phyloP scores from a whole-genome alignment of 1,284 basidiomycete genomes.

The Vanrija pseudolonga region DNA sequence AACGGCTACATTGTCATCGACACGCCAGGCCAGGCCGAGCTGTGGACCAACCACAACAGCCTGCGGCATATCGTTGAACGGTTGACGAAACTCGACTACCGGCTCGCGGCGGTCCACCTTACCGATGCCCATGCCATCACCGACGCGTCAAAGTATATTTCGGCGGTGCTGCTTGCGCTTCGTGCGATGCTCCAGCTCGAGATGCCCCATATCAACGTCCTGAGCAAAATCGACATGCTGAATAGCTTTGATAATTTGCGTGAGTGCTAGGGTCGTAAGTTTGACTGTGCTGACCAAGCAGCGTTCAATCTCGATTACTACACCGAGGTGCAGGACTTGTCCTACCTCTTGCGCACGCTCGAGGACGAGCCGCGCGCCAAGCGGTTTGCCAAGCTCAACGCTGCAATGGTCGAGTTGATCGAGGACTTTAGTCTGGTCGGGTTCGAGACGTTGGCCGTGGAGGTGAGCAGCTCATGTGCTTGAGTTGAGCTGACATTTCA shows the following conservation, averaged over 20 bases:
- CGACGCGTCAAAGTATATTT: constrained; percentile 91
- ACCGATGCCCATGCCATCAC: constrained; percentile 97
- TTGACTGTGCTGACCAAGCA: constrained; percentile 40
- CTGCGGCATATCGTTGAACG: constrained; percentile 72
- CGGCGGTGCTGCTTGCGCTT: constrained; percentile 83
- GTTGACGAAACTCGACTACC: constrained; percentile 71
- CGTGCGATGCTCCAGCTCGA: constrained; percentile 98
- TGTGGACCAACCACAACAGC: constrained; percentile 92
- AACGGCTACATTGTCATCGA: constrained; percentile 83
- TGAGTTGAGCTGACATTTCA: constrained; percentile 36
- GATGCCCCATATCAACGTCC: constrained; percentile 88
- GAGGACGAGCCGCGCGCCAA: constrained; percentile 58
- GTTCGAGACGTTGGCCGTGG: constrained; percentile 95
- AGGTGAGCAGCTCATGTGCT: constrained; percentile 55
- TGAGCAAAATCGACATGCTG: constrained; percentile 92
- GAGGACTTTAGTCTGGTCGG: constrained; percentile 93
- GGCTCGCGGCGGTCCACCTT: constrained; percentile 91
- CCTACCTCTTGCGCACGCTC: constrained; percentile 76
- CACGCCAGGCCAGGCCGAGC: constrained; percentile 94
- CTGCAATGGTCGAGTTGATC: constrained; percentile 83
- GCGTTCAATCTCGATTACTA: constrained; percentile 98
- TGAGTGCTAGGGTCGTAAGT: constrained; percentile 48
- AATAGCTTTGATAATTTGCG: constrained; percentile 82
- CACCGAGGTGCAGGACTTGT: constrained; percentile 94
- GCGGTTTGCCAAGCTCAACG: constrained; percentile 74